Percentiles rank a stretch among this genome's conserved stretches.
Conservation (phyloP, 2,329 filamentous ascomycete genomes). For the Malbranchea zuffiana region DNA sequence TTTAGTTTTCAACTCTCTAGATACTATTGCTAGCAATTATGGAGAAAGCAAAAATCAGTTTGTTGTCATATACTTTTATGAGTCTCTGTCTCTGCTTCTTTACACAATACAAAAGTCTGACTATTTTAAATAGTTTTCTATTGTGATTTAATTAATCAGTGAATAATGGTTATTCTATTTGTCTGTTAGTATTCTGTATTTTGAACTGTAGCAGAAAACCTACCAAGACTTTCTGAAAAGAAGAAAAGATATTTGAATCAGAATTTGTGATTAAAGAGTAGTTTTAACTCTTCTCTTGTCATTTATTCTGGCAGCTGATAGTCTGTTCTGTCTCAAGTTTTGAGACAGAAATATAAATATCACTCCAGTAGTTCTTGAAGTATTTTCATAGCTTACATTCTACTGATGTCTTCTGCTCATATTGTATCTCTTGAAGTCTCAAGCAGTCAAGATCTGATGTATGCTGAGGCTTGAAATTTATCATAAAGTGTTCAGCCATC, state of each 20-base stretch:
- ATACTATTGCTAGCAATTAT: too few relatives aligned
- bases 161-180: too few relatives aligned
- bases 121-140: neutral
- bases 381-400: conserved; percentile 2
- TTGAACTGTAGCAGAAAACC: neutral
- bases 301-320: conserved; percentile 1
- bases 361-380: neutral
- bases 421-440: conserved; percentile 1
- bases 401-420: conserved; percentile 1
- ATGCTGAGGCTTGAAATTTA: conserved; percentile 1
- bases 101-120: neutral
- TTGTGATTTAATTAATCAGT: conserved; percentile 1
- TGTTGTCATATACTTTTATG: too few relatives aligned
- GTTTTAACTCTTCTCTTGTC: conserved; percentile 3
- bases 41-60: too few relatives aligned
- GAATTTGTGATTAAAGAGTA: conserved; percentile 3
- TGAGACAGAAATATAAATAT: conserved; percentile 3
- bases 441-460: neutral
- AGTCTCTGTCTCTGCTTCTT: too few relatives aligned
- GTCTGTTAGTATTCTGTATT: too few relatives aligned
- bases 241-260: neutral
- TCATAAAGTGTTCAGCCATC: conserved; percentile 1
- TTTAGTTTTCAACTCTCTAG: too few relatives aligned
- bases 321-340: conserved; percentile 2
- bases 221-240: neutral